Base-by-base conservation (phyloP, 805 yeast genomes). In the Candida orba region DNA sequence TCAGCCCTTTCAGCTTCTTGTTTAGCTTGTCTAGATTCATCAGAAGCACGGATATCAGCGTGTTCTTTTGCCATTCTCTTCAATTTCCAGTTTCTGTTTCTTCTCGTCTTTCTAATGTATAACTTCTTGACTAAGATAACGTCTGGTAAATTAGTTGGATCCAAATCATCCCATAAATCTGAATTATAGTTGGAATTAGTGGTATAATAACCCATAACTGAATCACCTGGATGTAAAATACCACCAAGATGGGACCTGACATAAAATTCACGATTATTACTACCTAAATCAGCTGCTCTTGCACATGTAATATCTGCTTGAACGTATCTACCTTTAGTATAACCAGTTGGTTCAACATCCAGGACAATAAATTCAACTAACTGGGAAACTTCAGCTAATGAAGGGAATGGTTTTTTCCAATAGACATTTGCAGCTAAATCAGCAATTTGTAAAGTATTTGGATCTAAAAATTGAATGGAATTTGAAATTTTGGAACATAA, bases 1-100 rank as follows among this genome's bases (percentile, higher is more conserved):
- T 91, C 97, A 6, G 95, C 96, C 56, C 85, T 76, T 63, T 88
- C 98, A 56, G 79, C 80, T 50, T 89, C 96, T 65, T 85, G 93
- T 70, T 78, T 84, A 44, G 87, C 90, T 51, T 78, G 83, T 68
- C 89, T 83, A 3, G 78, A 71, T 45, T 72, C 78, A 53, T 78
- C 80, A 52, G 78, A 73, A 45, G 93, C 95, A 37, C 81, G 89
- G 52, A 87, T 79, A 55, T 90, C 97, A 52, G 79, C 77, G 68
- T 90, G 95, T 68, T 93, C 98, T 60, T 75, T 85, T 33, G 98
- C 98, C 96, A 91, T 90, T 75, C 98, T 84, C 81, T 86, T 85
- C 66, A 91, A 79, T 67, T 84, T 87, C 95, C 95, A 87, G 65
- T 73, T 72, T 75, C 91, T 81, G 73, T 81, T 77, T 70, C 79